Evolutionary conservation across 1,139 yeast genomes (phyloP).

Genomic region (Zygotorulaspora mrakii): DNA sequence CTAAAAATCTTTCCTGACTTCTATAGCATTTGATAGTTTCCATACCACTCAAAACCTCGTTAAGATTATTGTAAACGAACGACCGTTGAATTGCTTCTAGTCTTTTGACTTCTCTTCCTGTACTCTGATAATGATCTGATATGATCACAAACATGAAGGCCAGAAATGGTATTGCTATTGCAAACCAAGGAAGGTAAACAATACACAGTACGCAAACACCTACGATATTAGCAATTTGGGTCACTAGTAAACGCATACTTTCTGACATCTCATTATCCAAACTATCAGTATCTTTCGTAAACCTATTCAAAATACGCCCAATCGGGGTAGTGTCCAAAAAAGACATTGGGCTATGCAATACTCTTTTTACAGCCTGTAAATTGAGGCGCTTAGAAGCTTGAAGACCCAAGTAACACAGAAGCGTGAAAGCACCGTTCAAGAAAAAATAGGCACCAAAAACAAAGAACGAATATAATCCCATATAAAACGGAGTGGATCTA

Average conservation of each 20-base stretch:
- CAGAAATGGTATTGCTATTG: constrained; percentile 62
- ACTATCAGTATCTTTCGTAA: constrained; percentile 80
- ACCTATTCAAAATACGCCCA: constrained; percentile 67
- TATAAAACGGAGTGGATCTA: constrained; percentile 54
- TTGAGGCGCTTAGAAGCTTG: constrained; percentile 42
- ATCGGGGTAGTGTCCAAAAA: constrained; percentile 66
- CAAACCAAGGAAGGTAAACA: constrained; percentile 72
- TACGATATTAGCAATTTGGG: constrained; percentile 51
- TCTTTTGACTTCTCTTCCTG: constrained; percentile 82
- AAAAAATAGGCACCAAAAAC: constrained; percentile 47
- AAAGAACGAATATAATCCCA: constrained; percentile 63
- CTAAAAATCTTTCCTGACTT: constrained; percentile 48
- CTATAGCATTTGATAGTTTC: constrained; percentile 64
- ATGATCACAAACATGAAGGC: constrained; percentile 46
- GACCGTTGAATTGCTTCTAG: constrained; percentile 76
- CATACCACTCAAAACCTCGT: constrained; percentile 71
- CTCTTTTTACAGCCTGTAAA: constrained; percentile 52
- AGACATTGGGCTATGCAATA: constrained; percentile 74
- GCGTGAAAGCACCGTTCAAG: constrained; percentile 49
- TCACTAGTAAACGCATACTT: constrained; percentile 50
- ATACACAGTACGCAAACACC: constrained; percentile 68
- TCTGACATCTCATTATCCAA: constrained; percentile 72
- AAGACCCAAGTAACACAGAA: constrained; percentile 54
- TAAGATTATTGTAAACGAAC: constrained; percentile 69
- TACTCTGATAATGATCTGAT: constrained; percentile 63